Percentiles rank a stretch among this genome's conserved stretches.
Conservation (phyloP, 2,329 filamentous ascomycete genomes). For the Aspergillus arachidicola region DNA sequence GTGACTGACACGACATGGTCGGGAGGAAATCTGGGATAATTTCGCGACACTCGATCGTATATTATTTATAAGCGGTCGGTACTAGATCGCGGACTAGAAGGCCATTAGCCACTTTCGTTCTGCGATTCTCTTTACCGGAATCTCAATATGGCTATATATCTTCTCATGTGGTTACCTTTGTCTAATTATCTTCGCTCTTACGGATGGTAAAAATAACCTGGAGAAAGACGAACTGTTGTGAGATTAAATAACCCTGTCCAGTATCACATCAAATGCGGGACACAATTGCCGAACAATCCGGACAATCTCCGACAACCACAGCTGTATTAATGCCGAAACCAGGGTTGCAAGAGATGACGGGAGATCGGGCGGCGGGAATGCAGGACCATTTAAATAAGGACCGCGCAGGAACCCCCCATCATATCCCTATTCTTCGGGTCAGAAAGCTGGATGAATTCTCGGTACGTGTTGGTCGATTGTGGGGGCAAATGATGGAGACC, state of each 20-base stretch:
- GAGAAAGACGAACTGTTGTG: background rate
- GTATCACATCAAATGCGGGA: background rate
- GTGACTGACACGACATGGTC: slow-evolving; percentile 22
- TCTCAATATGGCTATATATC: background rate
- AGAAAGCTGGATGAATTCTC: background rate
- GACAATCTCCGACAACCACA: slow-evolving; percentile 16
- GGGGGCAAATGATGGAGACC: background rate
- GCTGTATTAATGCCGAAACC: background rate
- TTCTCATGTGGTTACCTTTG: background rate
- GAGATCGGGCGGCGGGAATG: background rate
- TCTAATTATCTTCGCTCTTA: background rate
- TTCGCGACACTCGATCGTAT: background rate
- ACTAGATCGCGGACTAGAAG: background rate
- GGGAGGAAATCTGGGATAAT: background rate
- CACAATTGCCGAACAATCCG: slow-evolving; percentile 13
- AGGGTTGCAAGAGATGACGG: background rate
- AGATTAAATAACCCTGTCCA: slow-evolving; percentile 1
- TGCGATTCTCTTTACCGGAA: background rate
- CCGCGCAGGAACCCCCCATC: background rate
- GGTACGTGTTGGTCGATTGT: slow-evolving; percentile 4
- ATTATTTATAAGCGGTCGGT: background rate
- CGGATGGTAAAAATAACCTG: background rate
- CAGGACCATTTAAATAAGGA: slow-evolving; percentile 7
- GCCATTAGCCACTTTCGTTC: background rate
- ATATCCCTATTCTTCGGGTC: slow-evolving; percentile 2